Percentiles rank a stretch among this genome's conserved stretches.
phyloP scores from a whole-genome alignment of 1,139 yeast genomes.

The Blastobotrys raffinosifermentans region DNA sequence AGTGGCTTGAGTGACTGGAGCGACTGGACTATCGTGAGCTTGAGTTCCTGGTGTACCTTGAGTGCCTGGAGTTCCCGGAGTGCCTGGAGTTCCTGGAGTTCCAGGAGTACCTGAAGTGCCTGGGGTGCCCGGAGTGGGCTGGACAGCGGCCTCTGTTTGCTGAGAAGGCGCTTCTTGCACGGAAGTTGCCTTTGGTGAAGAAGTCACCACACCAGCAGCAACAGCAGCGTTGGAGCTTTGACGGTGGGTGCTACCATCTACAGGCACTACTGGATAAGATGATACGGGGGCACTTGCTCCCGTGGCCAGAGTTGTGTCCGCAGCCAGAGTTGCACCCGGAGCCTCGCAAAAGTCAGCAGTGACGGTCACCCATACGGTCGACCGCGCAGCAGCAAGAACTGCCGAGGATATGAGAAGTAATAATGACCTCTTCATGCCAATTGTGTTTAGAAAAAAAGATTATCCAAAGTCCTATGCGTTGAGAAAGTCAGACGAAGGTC shows the following conservation, averaged over 20 bases:
- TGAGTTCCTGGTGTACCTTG: not conserved
- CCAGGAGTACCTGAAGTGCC: not conserved
- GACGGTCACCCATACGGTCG: slow-evolving; percentile 22
- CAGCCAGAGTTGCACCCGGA: not conserved
- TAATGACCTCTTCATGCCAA: slow-evolving; percentile 2
- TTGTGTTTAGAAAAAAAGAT: no score
- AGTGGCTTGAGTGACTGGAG: not conserved
- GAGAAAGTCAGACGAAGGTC: no score
- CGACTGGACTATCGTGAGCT: not conserved
- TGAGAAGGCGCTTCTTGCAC: no score
- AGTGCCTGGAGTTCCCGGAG: not conserved
- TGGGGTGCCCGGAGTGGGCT: not conserved
- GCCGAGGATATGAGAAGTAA: slow-evolving; percentile 9
- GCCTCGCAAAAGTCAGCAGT: slow-evolving; percentile 14
- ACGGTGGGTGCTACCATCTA: slow-evolving; percentile 7
- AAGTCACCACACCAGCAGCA: no score
- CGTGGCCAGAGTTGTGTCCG: not conserved
- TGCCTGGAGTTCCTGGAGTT: not conserved
- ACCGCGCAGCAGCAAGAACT: slow-evolving; percentile 7
- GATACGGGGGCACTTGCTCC: not conserved
- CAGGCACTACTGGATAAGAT: slow-evolving; percentile 2
- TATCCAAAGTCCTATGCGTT: no score
- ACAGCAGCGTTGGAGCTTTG: slow-evolving; percentile 15
- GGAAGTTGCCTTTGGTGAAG: slow-evolving; percentile 11
- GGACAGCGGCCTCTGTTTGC: no score